Percentiles rank a stretch among this genome's conserved stretches.
These are phyloP conservation scores for Chlamydomonas sphaeroides DNA, from an alignment of 139 green algal species.

Conservation along the genomic window DNA sequence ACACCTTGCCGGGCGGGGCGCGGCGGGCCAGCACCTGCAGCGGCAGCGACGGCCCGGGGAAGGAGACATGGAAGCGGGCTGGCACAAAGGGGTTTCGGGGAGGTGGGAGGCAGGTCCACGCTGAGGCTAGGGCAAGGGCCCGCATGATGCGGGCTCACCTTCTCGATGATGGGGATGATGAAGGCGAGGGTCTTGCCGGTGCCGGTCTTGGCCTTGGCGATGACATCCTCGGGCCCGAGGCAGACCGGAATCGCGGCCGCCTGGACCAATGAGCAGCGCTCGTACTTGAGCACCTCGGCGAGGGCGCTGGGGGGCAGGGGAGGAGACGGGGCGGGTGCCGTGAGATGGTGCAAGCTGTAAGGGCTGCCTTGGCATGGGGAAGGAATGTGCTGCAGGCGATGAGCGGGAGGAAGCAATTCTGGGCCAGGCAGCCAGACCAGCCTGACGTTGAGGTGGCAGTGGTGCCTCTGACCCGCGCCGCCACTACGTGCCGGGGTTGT, in stretches of 20 bases:
- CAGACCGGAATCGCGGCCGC: slow-evolving; percentile 46
- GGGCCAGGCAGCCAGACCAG: too few relatives aligned
- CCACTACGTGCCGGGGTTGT: too few relatives aligned
- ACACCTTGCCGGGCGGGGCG: slow-evolving; percentile 40
- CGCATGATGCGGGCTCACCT: slow-evolving; percentile 1
- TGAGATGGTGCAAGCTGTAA: too few relatives aligned
- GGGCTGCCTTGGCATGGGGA: too few relatives aligned
- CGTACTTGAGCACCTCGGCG: slow-evolving; percentile 34
- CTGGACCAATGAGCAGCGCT: slow-evolving; percentile 58
- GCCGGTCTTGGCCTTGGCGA: slow-evolving; percentile 89
- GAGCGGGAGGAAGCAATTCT: too few relatives aligned
- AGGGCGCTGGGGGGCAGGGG: slow-evolving; percentile 1
- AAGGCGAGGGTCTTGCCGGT: slow-evolving; percentile 87
- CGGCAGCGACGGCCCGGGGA: background rate
- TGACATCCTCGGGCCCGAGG: slow-evolving; percentile 64
- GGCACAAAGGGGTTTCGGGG: background rate
- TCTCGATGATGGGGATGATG: slow-evolving; percentile 76
- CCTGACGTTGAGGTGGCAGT: too few relatives aligned
- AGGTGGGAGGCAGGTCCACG: background rate
- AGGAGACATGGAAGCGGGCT: background rate
- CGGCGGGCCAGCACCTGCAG: slow-evolving; percentile 41
- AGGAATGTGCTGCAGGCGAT: too few relatives aligned
- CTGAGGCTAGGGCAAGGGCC: background rate
- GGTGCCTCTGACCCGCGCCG: too few relatives aligned
- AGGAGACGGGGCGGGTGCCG: background rate